Evolutionary conservation across 2,329 filamentous ascomycete genomes (phyloP).

Genomic region (Trichoderma atroviride): DNA sequence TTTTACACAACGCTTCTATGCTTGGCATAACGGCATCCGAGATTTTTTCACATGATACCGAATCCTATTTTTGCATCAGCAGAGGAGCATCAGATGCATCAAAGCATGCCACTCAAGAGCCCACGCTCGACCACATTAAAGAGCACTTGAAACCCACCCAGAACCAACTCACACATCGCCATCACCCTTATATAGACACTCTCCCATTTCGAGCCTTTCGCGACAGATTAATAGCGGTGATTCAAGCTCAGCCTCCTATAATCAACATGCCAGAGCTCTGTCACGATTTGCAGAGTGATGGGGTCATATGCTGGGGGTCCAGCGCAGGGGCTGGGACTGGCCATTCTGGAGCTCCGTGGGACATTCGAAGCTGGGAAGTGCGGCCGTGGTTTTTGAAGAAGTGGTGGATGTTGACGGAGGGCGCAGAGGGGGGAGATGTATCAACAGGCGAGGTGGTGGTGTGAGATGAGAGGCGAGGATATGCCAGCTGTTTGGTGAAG

Average conservation of each 20-base stretch:
- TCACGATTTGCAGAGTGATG: slow-evolving; percentile 35
- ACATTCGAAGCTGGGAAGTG: slow-evolving; percentile 37
- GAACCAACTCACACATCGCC: slow-evolving; percentile 32
- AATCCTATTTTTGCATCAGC: slow-evolving; percentile 1
- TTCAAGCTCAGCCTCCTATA: slow-evolving; percentile 20
- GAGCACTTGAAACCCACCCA: slow-evolving; percentile 35
- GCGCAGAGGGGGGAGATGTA: slow-evolving; percentile 37
- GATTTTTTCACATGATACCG: neutral
- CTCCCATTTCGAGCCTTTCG: slow-evolving; percentile 36
- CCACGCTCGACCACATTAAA: slow-evolving; percentile 32
- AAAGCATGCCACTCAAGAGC: slow-evolving; percentile 12
- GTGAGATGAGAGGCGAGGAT: slow-evolving; percentile 34
- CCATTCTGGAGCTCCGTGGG: slow-evolving; percentile 35
- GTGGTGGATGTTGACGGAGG: slow-evolving; percentile 36
- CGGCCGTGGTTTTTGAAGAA: slow-evolving; percentile 36
- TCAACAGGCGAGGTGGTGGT: slow-evolving; percentile 37
- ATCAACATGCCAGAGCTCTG: slow-evolving; percentile 38
- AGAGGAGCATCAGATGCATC: neutral
- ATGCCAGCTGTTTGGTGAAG: slow-evolving; percentile 3
- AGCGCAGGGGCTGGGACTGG: slow-evolving; percentile 32
- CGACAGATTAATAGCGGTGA: slow-evolving; percentile 34
- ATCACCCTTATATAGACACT: slow-evolving; percentile 36
- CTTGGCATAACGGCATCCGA: slow-evolving; percentile 30
- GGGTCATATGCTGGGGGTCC: slow-evolving; percentile 37
- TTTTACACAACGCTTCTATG: slow-evolving; percentile 30